These are phyloP conservation scores for Pholiota molesta DNA, from an alignment of 768 basidiomycete species.

Conservation along the genomic window DNA sequence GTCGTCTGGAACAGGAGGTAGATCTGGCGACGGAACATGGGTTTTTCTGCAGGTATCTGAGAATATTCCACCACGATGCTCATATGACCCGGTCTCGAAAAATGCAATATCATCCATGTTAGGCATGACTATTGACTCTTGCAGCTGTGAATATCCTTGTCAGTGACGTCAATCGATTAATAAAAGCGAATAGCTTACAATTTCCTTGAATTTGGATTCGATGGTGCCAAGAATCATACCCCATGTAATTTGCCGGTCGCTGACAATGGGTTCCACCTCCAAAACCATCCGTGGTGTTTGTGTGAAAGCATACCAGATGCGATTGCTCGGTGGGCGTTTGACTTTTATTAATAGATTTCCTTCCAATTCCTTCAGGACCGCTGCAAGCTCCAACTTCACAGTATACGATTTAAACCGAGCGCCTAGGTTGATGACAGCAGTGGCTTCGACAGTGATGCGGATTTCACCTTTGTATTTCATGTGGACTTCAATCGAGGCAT, in stretches of 20 bases:
- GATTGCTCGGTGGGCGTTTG: conserved; percentile 93
- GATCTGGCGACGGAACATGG: conserved; percentile 13
- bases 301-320: conserved; percentile 97
- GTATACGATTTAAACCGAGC: conserved; percentile 86
- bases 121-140: conserved; percentile 92
- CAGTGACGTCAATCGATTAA: background rate
- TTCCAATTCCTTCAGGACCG: conserved; percentile 86
- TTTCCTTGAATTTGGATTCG: conserved; percentile 85
- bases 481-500: conserved; percentile 87
- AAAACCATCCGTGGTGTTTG: conserved; percentile 86
- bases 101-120: conserved; percentile 99
- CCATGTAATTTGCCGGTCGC: conserved; percentile 93
- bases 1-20: conserved; percentile 30
- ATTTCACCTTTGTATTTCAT: conserved; percentile 86
- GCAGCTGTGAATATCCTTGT: conserved; percentile 57
- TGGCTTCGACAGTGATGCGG: conserved; percentile 87
- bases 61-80: conserved; percentile 89
- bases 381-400: conserved; percentile 88
- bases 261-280: conserved; percentile 91
- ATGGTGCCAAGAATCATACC: conserved; percentile 89
- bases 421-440: conserved; percentile 84
- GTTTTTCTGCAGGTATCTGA: conserved; percentile 59
- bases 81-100: conserved; percentile 74
- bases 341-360: conserved; percentile 89
- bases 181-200: conserved; percentile 53